Evolutionary conservation across 306 rosid species (phyloP).

Genomic region (Prunus campanulata): DNA sequence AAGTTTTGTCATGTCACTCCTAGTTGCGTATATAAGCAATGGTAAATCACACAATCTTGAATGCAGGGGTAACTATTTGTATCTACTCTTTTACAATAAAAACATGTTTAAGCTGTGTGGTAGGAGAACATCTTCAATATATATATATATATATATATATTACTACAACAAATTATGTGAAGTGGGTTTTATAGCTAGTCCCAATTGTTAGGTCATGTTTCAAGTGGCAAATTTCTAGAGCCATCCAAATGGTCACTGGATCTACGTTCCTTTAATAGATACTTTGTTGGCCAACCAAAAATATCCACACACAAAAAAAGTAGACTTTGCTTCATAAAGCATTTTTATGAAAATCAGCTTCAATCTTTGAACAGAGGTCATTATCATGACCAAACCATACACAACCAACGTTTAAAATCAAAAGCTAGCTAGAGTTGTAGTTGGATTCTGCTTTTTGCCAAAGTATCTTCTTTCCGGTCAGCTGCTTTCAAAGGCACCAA

Average conservation of each 20-base stretch:
- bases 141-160: too few relatives aligned
- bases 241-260: background rate
- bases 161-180: background rate
- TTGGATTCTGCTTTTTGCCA: background rate
- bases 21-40: too few relatives aligned
- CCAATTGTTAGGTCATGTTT: background rate
- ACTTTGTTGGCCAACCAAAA: conserved; percentile 1
- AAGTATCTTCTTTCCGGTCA: background rate
- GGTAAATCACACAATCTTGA: too few relatives aligned
- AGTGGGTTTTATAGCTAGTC: background rate
- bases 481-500: background rate
- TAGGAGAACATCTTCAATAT: background rate
- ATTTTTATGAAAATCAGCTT: background rate
- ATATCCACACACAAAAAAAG: background rate
- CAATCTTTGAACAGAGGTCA: background rate
- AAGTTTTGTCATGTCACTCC: too few relatives aligned
- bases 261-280: background rate
- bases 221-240: background rate
- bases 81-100: too few relatives aligned
- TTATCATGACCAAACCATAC: background rate
- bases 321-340: conserved; percentile 2
- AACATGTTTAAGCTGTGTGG: too few relatives aligned
- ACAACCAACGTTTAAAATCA: background rate
- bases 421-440: background rate
- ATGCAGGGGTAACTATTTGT: too few relatives aligned